A percentile compares a stretch with the other conserved stretches of the same genome.
These are phyloP conservation scores for Plasmodium ovale DNA, from an alignment of 169 alveolate genomes.

Conservation along the genomic window DNA sequence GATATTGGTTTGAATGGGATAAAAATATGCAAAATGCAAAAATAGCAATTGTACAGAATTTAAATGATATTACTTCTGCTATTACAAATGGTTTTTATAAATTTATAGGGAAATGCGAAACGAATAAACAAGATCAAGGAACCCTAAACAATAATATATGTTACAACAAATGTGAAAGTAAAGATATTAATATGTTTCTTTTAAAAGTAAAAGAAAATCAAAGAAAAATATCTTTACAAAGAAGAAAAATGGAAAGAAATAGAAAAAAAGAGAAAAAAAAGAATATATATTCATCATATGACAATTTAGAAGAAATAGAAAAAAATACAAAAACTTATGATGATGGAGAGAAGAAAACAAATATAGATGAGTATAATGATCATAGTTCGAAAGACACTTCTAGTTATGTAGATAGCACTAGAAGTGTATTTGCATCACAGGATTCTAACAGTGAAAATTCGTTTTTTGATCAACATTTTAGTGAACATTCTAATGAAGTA, in stretches of 20 bases:
- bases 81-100: constrained; percentile 79
- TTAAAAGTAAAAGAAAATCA: constrained; percentile 76
- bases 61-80: constrained; percentile 82
- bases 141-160: constrained; percentile 59
- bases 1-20: constrained; percentile 91
- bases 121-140: constrained; percentile 75
- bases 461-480: constrained; percentile 49
- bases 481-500: constrained; percentile 20
- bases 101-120: constrained; percentile 74
- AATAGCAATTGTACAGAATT: constrained; percentile 78
- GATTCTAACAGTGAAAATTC: constrained; percentile 63
- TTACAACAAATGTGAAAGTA: constrained; percentile 77
- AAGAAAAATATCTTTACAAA: constrained; percentile 74
- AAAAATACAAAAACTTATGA: background rate
- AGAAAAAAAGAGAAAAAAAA: background rate
- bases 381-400: constrained; percentile 6
- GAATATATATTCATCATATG: background rate
- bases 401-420: constrained; percentile 67
- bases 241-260: constrained; percentile 37
- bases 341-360: background rate
- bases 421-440: constrained; percentile 61
- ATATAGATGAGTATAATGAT: background rate
- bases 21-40: constrained; percentile 85
- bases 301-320: background rate
- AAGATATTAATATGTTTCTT: constrained; percentile 78